Conservation (phyloP, 257 asterid species). For the Solanum appendiculatum region DNA sequence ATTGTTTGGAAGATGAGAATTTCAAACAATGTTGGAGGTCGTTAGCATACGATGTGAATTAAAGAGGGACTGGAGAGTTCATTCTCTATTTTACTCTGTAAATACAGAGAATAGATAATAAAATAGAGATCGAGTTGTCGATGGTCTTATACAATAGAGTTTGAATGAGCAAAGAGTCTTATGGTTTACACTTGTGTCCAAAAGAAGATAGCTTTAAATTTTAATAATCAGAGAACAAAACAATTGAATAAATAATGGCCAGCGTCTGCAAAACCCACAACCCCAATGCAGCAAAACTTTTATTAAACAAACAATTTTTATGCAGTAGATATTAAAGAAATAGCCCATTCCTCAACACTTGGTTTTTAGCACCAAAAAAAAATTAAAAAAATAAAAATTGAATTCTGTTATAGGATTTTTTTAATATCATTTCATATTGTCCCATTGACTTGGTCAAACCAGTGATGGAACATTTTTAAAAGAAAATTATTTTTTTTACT, state of each 20-base stretch:
- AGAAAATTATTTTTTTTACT: neutral
- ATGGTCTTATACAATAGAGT: neutral
- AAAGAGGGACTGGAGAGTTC: no score
- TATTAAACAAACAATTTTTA: slow-evolving; percentile 14
- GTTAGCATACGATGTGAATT: no score
- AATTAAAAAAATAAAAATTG: neutral
- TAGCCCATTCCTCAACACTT: slow-evolving; percentile 35
- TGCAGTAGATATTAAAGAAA: slow-evolving; percentile 12
- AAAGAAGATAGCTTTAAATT: neutral
- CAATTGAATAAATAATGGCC: neutral
- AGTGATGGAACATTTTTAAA: neutral
- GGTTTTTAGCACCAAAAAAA: slow-evolving; percentile 20
- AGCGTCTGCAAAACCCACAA: neutral
- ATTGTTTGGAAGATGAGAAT: no score
- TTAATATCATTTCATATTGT: neutral
- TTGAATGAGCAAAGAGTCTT: neutral
- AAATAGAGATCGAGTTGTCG: no score
- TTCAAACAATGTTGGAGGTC: no score
- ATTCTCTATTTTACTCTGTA: no score
- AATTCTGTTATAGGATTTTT: slow-evolving; percentile 1
- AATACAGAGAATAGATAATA: no score
- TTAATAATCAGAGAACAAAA: neutral
- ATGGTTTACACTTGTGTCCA: neutral
- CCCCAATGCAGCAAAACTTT: slow-evolving; percentile 16
- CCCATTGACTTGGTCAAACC: slow-evolving; percentile 18